Percentiles rank a stretch among this genome's conserved stretches.
phyloP scores from a whole-genome alignment of 2,329 filamentous ascomycete species.

The Epichloe sp. region DNA sequence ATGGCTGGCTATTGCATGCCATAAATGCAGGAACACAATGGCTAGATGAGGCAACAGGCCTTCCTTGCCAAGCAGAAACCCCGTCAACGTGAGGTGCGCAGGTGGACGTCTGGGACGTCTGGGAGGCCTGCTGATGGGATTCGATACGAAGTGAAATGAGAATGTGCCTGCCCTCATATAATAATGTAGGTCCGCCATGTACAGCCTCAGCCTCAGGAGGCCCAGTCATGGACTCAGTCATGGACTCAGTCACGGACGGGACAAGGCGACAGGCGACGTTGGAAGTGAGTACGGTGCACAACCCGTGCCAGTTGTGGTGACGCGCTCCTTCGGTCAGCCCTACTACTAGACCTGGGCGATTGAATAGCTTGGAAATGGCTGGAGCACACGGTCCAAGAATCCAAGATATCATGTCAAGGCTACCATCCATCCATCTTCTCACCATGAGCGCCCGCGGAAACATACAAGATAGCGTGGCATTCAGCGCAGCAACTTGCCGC shows the following conservation, averaged over 20 bases:
- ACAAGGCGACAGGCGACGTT: not conserved
- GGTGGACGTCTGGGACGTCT: not conserved
- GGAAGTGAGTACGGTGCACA: not conserved
- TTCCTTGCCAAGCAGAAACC: not conserved
- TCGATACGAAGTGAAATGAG: not conserved
- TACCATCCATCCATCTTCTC: too few relatives aligned
- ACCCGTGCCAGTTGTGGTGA: not conserved
- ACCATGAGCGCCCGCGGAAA: too few relatives aligned
- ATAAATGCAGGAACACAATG: slow-evolving; percentile 17
- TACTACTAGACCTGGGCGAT: too few relatives aligned
- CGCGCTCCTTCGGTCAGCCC: not conserved
- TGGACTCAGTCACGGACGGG: not conserved
- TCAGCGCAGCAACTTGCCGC: too few relatives aligned
- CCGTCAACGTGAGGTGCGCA: slow-evolving; percentile 4
- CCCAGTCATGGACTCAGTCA: slow-evolving; percentile 2
- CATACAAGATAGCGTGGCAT: too few relatives aligned
- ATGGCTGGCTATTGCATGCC: slow-evolving; percentile 5
- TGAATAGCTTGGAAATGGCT: too few relatives aligned
- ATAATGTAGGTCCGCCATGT: not conserved
- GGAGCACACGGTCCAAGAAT: too few relatives aligned
- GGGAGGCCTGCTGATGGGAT: slow-evolving; percentile 7
- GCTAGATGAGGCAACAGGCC: slow-evolving; percentile 7
- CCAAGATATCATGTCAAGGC: too few relatives aligned
- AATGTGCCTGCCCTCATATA: not conserved
- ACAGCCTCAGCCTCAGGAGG: slow-evolving; percentile 3